Conservation (phyloP, 192 early-diverging fungal genomes). For the Podila epigama region DNA sequence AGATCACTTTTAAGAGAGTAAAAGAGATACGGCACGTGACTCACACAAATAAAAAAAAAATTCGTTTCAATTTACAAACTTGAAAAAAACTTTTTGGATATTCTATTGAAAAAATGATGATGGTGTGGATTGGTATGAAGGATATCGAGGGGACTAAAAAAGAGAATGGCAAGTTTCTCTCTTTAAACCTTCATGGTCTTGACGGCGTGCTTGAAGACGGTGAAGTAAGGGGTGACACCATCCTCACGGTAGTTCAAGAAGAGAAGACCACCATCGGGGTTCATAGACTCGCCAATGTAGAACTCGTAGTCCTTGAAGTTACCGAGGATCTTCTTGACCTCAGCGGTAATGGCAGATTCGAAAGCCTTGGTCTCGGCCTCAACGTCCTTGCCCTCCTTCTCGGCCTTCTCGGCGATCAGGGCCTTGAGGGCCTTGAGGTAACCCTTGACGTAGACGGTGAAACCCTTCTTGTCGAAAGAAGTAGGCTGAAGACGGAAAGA, state of each 20-base stretch:
- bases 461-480: constrained; percentile 91
- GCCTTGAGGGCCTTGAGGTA: constrained; percentile 88
- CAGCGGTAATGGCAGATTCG: constrained; percentile 63
- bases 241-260: constrained; percentile 97
- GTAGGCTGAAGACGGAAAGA: constrained; percentile 77
- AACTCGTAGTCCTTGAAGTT: constrained; percentile 80
- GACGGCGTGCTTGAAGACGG: constrained; percentile 91
- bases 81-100: background rate
- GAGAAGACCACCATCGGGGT: constrained; percentile 86
- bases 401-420: constrained; percentile 52
- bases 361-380: constrained; percentile 57
- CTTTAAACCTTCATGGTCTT: constrained; percentile 72
- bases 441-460: constrained; percentile 90
- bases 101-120: background rate
- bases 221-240: constrained; percentile 90
- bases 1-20: no score
- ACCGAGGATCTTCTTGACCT: constrained; percentile 82
- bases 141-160: background rate
- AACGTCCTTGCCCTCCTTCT: constrained; percentile 52
- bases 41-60: no score
- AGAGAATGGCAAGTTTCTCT: no score
- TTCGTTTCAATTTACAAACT: background rate
- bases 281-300: constrained; percentile 87
- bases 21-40: no score
- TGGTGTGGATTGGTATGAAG: background rate